Conservation (phyloP, 306 rosid genomes). For the Alnus glutinosa region DNA sequence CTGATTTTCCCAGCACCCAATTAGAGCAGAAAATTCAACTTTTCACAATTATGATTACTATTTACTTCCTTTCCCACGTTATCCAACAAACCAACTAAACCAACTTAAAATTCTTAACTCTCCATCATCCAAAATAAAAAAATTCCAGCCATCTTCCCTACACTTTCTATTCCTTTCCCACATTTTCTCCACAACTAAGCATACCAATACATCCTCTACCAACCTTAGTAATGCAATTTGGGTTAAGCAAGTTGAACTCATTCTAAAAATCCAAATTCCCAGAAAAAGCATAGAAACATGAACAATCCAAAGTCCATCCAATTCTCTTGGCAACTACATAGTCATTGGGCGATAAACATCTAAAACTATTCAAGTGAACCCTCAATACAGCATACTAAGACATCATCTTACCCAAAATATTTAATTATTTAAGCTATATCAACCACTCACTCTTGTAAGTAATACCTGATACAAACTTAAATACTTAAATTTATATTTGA, state of each 20-base stretch:
- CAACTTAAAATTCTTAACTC: neutral
- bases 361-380: no score
- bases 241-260: neutral
- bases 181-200: slow-evolving; percentile 19
- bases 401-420: no score
- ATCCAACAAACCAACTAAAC: neutral
- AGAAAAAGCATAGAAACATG: neutral
- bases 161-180: neutral
- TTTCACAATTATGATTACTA: neutral
- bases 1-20: neutral
- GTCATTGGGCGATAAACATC: no score
- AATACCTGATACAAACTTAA: no score
- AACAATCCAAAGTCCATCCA: neutral
- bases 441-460: no score
- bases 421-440: no score
- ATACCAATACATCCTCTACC: neutral
- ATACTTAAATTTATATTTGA: no score
- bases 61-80: neutral
- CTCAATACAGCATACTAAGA: no score
- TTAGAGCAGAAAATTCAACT: neutral
- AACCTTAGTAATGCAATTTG: neutral
- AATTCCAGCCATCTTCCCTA: neutral
- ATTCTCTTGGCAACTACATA: no score
- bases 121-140: neutral
- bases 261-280: neutral